Base-by-base conservation (phyloP, 169 alveolate species). In the Cryptosporidium sp. region DNA sequence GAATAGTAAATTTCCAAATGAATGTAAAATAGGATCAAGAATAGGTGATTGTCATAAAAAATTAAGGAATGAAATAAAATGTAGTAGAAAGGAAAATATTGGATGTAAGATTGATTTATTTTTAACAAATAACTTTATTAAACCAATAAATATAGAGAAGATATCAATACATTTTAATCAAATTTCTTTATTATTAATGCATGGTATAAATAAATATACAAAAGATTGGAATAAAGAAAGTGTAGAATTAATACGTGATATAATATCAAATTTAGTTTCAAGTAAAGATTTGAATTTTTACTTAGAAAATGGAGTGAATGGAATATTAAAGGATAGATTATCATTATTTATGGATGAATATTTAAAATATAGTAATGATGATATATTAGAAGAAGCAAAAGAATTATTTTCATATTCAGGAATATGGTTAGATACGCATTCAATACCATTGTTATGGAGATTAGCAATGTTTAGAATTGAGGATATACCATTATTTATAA, bases 41-140 rank as follows among this genome's bases (percentile, higher is more conserved):
- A 70, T 92, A 53, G 94, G 94, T 1, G 89, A 86, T 31, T 92
- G 94, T 39, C 94, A 92, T 80, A 70, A 58, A 37, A 45, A 21
- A 52, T 62, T 92, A 26, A 58, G 94, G 69, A 80, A 69, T 58
- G 44, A 69, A 37, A 48, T 86, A 12, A 86, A 84, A 16, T 92
- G 94, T 53, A 61, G 84, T 39, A 44, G 70, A 12, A 35, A 51
- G 3, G 45, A 12, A 18, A 2, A 26, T 0, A 26, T 12, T 2
- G 65, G 92, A 68, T 92, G 94, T 80, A 69, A 14, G 21, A 70
- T 89, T 37, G 84, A 84, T 48, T 3, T 29, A 21, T 92, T 89
- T 80, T 75, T 92, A 26, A 69, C 84, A 60, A 72, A 92, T 68
- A 60, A 86, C 31, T 92, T 92, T 84, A 73, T 68, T 65, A 85